A percentile compares a stretch with the other conserved stretches of the same genome.
These are phyloP conservation scores for Mycosphaerella sp. DNA, from an alignment of 2,329 filamentous ascomycete genomes.

Conservation along the genomic window DNA sequence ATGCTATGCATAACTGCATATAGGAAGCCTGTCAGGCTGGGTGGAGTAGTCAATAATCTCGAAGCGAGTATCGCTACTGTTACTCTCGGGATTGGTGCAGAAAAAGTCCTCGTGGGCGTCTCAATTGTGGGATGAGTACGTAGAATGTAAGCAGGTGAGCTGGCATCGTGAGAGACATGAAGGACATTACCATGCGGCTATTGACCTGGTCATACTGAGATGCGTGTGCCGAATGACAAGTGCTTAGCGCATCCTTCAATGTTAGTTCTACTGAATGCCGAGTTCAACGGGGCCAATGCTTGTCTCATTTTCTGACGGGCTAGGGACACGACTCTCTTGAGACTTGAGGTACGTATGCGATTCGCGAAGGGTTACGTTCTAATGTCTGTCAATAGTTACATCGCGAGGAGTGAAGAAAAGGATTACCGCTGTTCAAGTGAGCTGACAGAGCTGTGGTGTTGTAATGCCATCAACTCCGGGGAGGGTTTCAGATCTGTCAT, in stretches of 20 bases:
- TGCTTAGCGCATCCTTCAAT: neutral
- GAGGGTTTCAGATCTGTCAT: neutral
- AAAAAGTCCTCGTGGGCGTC: too few relatives aligned
- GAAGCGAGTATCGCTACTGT: too few relatives aligned
- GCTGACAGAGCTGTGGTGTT: neutral
- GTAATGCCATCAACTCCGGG: neutral
- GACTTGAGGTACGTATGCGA: too few relatives aligned
- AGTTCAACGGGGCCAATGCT: neutral
- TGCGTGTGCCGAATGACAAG: neutral
- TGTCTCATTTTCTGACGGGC: constrained; percentile 5
- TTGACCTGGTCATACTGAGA: neutral
- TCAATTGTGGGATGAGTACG: too few relatives aligned
- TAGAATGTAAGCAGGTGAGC: too few relatives aligned
- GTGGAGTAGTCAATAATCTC: too few relatives aligned
- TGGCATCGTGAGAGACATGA: too few relatives aligned
- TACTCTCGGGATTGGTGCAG: too few relatives aligned
- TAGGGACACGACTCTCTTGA: neutral
- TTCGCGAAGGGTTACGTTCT: neutral
- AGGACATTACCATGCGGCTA: too few relatives aligned
- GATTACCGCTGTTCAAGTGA: neutral
- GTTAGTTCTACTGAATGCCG: neutral
- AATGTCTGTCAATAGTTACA: neutral
- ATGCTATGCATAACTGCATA: too few relatives aligned
- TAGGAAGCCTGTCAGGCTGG: too few relatives aligned
- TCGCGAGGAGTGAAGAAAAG: neutral